phyloP scores from a whole-genome alignment of 495 filamentous ascomycete genomes.

The Hypoxylon crocopeplum region DNA sequence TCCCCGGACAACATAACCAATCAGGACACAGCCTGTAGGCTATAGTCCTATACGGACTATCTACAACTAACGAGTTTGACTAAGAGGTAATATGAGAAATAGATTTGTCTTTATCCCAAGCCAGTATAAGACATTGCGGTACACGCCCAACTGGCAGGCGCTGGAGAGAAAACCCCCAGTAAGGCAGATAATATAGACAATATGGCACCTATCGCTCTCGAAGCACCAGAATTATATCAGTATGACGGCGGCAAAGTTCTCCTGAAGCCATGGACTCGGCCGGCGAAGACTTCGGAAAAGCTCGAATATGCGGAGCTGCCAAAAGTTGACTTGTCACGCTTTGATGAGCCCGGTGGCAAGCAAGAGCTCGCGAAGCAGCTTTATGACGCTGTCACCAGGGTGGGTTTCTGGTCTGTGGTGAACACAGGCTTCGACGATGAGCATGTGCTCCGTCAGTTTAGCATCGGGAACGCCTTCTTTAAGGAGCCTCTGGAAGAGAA shows the following conservation, averaged over 20 bases:
- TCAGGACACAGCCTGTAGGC: background rate
- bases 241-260: constrained; percentile 15
- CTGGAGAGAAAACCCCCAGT: too few relatives aligned
- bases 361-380: constrained; percentile 59
- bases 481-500: constrained; percentile 40
- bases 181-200: background rate
- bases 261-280: constrained; percentile 50
- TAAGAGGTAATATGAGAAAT: background rate
- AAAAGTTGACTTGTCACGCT: constrained; percentile 59
- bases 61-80: constrained; percentile 1
- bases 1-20: constrained; percentile 5
- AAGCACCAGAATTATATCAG: constrained; percentile 19
- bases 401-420: constrained; percentile 50
- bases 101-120: background rate
- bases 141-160: too few relatives aligned
- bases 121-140: constrained; percentile 2
- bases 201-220: constrained; percentile 48
- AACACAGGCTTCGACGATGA: constrained; percentile 46
- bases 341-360: constrained; percentile 58
- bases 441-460: constrained; percentile 48
- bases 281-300: constrained; percentile 41
- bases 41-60: background rate
- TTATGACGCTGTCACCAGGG: constrained; percentile 59
- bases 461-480: constrained; percentile 50
- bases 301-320: constrained; percentile 61